Conservation (phyloP, 2,329 filamentous ascomycete genomes). For the Stachybotrys elegans region DNA sequence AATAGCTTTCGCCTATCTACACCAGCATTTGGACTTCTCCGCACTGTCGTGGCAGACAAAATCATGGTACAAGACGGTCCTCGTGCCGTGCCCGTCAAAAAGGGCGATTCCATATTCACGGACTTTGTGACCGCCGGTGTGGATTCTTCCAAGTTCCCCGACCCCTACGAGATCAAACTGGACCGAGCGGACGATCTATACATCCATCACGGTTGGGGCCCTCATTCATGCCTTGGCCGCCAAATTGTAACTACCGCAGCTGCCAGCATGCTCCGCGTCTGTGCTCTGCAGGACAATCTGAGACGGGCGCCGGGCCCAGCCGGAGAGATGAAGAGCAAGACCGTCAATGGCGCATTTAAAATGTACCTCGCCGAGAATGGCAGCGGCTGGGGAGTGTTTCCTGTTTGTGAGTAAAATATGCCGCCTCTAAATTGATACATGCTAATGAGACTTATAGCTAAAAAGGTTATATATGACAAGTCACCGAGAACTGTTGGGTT, state of each 20-base stretch:
- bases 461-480: no score
- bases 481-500: no score
- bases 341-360: slow-evolving; percentile 6
- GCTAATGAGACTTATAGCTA: no score
- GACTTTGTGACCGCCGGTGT: slow-evolving; percentile 44
- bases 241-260: slow-evolving; percentile 7
- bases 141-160: slow-evolving; percentile 43
- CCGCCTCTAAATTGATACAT: no score
- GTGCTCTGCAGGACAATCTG: slow-evolving; percentile 6
- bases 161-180: slow-evolving; percentile 43
- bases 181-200: slow-evolving; percentile 46
- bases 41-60: slow-evolving; percentile 29
- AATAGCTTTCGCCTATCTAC: slow-evolving; percentile 39
- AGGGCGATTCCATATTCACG: slow-evolving; percentile 44
- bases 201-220: slow-evolving; percentile 46
- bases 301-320: slow-evolving; percentile 6
- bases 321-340: slow-evolving; percentile 10
- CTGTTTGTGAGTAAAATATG: neutral
- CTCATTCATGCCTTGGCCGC: slow-evolving; percentile 32
- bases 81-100: slow-evolving; percentile 23
- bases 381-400: slow-evolving; percentile 7
- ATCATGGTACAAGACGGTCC: slow-evolving; percentile 27
- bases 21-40: slow-evolving; percentile 43
- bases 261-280: slow-evolving; percentile 7
- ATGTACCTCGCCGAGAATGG: slow-evolving; percentile 7